Conservation (phyloP, 1,284 basidiomycete genomes). For the Rhodotorula sp. region DNA sequence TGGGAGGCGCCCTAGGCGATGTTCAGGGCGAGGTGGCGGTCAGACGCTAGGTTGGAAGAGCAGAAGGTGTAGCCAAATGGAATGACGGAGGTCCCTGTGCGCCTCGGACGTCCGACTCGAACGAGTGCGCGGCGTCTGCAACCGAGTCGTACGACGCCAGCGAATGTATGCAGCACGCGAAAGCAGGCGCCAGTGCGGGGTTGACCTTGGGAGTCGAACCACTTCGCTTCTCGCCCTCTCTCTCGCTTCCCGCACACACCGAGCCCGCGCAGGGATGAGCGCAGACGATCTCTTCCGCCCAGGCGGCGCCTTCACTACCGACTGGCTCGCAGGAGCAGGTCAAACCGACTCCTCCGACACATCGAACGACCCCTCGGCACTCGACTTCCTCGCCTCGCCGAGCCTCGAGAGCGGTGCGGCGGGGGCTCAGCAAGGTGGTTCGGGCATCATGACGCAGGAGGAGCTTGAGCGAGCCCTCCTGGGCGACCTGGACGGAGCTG, state of each 20-base stretch:
- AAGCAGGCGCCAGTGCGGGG: no score
- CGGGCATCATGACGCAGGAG: not conserved
- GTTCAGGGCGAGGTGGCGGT: not conserved
- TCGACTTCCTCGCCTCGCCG: not conserved
- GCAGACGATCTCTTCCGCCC: not conserved
- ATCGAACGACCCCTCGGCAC: conserved; percentile 1
- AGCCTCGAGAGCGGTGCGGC: not conserved
- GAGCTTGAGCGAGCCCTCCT: not conserved
- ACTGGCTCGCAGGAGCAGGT: not conserved
- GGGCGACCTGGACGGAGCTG: not conserved
- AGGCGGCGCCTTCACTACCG: not conserved
- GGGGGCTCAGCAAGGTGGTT: not conserved
- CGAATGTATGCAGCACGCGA: no score
- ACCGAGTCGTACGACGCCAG: no score
- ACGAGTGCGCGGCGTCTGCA: no score
- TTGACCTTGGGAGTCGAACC: no score
- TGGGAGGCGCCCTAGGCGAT: conserved; percentile 6
- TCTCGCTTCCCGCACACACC: no score
- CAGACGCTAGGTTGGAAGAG: not conserved
- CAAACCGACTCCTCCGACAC: not conserved
- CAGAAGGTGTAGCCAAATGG: no score
- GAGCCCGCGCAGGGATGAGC: not conserved
- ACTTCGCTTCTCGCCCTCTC: no score
- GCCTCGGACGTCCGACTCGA: no score
- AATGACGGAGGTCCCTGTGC: no score